Conservation (phyloP, 768 basidiomycete species). For the Pisolithus albus region DNA sequence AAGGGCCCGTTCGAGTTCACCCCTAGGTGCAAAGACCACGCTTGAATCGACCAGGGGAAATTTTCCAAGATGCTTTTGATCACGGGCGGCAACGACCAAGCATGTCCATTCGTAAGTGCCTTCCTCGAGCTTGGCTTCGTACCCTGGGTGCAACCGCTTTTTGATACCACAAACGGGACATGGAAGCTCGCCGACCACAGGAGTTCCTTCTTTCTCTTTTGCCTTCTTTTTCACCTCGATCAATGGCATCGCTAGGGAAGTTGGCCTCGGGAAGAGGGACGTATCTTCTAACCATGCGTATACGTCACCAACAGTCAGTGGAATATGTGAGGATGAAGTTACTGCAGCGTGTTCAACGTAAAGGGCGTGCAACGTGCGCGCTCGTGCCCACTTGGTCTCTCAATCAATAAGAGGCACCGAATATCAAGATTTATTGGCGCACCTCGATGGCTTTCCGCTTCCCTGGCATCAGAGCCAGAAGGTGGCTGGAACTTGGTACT, state of each 20-base stretch:
- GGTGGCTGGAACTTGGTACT: constrained; percentile 27
- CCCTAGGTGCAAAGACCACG: constrained; percentile 9
- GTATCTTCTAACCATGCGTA: constrained; percentile 40
- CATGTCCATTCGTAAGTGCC: constrained; percentile 16
- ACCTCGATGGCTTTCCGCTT: constrained; percentile 46
- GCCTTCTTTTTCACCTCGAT: constrained; percentile 20
- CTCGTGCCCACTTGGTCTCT: constrained; percentile 36
- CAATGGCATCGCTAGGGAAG: constrained; percentile 6
- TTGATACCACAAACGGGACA: constrained; percentile 26
- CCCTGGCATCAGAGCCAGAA: constrained; percentile 33
- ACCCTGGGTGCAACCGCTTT: constrained; percentile 21
- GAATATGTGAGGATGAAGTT: constrained; percentile 14
- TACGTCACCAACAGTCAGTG: constrained; percentile 36
- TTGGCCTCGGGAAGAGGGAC: constrained; percentile 31
- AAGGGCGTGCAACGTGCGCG: constrained; percentile 33
- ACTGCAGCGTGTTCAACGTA: constrained; percentile 28
- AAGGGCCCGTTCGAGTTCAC: constrained; percentile 14
- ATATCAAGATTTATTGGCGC: constrained; percentile 6
- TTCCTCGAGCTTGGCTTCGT: constrained; percentile 17
- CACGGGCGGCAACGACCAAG: constrained; percentile 14
- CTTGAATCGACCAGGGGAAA: constrained; percentile 16
- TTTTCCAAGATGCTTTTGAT: constrained; percentile 13
- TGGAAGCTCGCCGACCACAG: constrained; percentile 14
- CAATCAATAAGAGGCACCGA: constrained; percentile 1
- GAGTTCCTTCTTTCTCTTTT: constrained; percentile 16